Base-by-base conservation (phyloP, 2,329 filamentous ascomycete species). In the Decorospora gaudefroyi region DNA sequence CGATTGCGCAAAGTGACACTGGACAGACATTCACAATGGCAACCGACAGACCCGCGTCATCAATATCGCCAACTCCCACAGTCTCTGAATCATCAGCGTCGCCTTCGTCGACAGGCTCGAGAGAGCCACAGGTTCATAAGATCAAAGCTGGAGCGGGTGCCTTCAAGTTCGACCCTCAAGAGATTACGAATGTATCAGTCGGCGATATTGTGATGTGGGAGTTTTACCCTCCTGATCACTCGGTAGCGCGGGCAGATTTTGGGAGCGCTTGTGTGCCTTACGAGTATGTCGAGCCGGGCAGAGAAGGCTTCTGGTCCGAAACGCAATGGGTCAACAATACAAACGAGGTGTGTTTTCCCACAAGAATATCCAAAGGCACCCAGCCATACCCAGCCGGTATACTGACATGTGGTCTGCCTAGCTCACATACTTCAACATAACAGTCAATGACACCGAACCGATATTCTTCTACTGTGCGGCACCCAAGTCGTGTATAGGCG, bases 401-500 rank as follows among this genome's bases (percentile, higher is more conserved):
- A 13, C 30, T 46, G 4, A 41, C 13, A 18, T 15, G 17, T 29
- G 27, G 11, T 27, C 33, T 55, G 21, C 55, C 5, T 11, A 69
- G 65, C 43, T 59, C 25, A 60, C 51, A 7, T 41, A 59, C 31
- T 71, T 57, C 46, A 67, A 66, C 38, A 44, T 71, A 3, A 68
- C 62, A 6, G 59, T 72, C 34, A 70, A 69, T 50, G 52, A 54
- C 28, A 68, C 66, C 0, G 57, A 62, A 6, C 68, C 69, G 5
- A 65, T 72, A 10, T 72, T 67, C 51, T 71, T 61, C 51, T 72
- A 72, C 49, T 72, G 68, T 46, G 62, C 83, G 0, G 85, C 85
- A 0, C 77, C 81, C 0, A 78, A 75, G 0, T 87, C 85, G 2
- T 92, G 88, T 59, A 75, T 76, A 3, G 66, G 72, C 2, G 78